Conservation (phyloP, 225 moss, liverwort and hornwort genomes). For the Neckera pumila region DNA sequence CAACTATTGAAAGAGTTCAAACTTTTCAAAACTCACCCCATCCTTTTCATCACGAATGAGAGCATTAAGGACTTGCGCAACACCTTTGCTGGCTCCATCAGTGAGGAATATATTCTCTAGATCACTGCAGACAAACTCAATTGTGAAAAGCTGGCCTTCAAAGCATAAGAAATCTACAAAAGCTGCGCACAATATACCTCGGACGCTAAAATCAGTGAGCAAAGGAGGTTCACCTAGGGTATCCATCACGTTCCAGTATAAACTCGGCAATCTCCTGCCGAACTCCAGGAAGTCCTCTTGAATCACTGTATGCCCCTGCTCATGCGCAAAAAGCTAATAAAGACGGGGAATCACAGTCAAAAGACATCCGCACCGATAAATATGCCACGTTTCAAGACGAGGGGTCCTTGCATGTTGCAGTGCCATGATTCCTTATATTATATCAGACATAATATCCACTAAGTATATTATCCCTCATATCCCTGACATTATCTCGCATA, state of each 20-base stretch:
- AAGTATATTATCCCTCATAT: neutral
- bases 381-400: neutral
- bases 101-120: conserved; percentile 86
- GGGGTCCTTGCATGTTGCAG: neutral
- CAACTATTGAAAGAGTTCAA: neutral
- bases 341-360: neutral
- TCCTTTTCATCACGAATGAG: conserved; percentile 72
- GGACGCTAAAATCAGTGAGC: neutral
- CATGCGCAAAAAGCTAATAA: neutral
- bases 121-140: conserved; percentile 35
- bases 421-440: neutral
- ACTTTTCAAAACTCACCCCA: conserved; percentile 38
- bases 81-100: conserved; percentile 95
- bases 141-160: neutral
- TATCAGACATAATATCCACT: neutral
- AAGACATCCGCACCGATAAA: neutral
- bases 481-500: neutral
- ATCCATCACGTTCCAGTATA: conserved; percentile 65
- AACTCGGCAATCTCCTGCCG: conserved; percentile 74
- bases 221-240: conserved; percentile 43
- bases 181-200: neutral
- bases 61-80: conserved; percentile 78
- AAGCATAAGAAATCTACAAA: neutral
- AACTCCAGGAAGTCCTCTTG: conserved; percentile 83
- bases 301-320: conserved; percentile 97